Base-by-base conservation (phyloP, 1,284 basidiomycete species). In the Kwoniella shivajii region DNA sequence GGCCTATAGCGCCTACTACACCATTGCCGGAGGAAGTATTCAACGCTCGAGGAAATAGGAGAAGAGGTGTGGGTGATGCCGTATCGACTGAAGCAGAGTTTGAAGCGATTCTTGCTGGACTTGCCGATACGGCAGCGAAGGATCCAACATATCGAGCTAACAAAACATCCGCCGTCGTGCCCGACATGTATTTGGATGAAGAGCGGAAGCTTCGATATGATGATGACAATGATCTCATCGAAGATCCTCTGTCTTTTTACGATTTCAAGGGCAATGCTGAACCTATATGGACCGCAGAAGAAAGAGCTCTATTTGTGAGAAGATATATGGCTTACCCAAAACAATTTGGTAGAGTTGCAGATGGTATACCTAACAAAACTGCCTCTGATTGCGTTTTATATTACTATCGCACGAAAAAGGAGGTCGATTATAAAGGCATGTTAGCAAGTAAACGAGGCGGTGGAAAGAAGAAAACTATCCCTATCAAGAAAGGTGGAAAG, bases 391-490 rank as follows among this genome's bases (percentile, higher is more conserved):
- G 94, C 73, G 90, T 98, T 39, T 84, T 88, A 47, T 96, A 87
- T 78, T 98, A 98, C 78, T 98, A 98, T 78, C 81, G 95, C 57
- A 91, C 93, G 79, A 98, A 98, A 83, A 92, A 95, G 78, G 83
- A 83, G 66, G 87, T 92, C 71, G 88, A 94, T 77, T 95, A 93
- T 79, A 86, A 90, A 49, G 65, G 74, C 16, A 71, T 77, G 50
- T 67, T 65, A 73, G 81, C 61, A 68, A 76, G 62, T 79, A 80
- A 76, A 56, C 73, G 62, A 84, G 87, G 86, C 78, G 84, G 44
- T 78, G 84, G 44, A 80, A 85, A 60, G 85, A 88, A 68, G 83
- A 83, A 80, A 79, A 85, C 84, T 10, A 55, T 71, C 10, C 66
- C 66, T 24, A 67, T 67, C 63, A 74, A 69, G 60, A 69, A 64